Conservation (phyloP, 305 asterid genomes). For the Andrographis paniculata region DNA sequence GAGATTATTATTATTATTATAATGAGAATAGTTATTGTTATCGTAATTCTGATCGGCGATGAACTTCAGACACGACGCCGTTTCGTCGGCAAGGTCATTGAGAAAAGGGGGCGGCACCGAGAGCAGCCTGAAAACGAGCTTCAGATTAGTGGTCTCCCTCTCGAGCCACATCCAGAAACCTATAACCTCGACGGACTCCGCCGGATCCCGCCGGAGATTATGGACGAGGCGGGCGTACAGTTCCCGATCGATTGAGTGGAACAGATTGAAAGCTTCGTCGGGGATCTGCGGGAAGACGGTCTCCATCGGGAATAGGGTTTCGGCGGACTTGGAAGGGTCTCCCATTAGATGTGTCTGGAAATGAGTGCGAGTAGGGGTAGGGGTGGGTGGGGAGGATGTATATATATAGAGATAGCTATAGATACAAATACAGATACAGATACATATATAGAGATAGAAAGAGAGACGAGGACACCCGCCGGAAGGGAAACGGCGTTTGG, state of each 20-base stretch:
- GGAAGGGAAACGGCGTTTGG: slow-evolving; percentile 16
- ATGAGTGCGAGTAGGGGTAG: neutral
- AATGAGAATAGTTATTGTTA: too few relatives aligned
- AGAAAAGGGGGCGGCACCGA: slow-evolving; percentile 22
- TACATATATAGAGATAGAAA: too few relatives aligned
- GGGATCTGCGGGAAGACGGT: neutral
- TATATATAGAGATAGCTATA: too few relatives aligned
- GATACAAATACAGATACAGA: too few relatives aligned
- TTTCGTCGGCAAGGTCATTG: slow-evolving; percentile 32
- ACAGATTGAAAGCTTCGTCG: slow-evolving; percentile 41
- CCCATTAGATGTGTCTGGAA: neutral
- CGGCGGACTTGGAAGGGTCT: neutral
- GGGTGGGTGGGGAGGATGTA: slow-evolving; percentile 10
- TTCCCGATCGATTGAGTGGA: slow-evolving; percentile 47
- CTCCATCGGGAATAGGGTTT: slow-evolving; percentile 4
- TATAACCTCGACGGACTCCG: slow-evolving; percentile 38
- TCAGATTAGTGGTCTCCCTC: slow-evolving; percentile 16
- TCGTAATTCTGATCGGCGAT: slow-evolving; percentile 30
- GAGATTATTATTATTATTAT: too few relatives aligned
- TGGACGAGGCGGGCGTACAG: slow-evolving; percentile 26
- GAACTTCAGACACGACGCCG: slow-evolving; percentile 29
- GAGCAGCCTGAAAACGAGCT: slow-evolving; percentile 22
- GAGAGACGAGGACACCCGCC: slow-evolving; percentile 10
- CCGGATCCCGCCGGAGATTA: slow-evolving; percentile 37
- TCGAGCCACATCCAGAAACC: slow-evolving; percentile 62